Evolutionary conservation across 2,329 filamentous ascomycete species (phyloP).

Genomic region (Madurella fahalii): DNA sequence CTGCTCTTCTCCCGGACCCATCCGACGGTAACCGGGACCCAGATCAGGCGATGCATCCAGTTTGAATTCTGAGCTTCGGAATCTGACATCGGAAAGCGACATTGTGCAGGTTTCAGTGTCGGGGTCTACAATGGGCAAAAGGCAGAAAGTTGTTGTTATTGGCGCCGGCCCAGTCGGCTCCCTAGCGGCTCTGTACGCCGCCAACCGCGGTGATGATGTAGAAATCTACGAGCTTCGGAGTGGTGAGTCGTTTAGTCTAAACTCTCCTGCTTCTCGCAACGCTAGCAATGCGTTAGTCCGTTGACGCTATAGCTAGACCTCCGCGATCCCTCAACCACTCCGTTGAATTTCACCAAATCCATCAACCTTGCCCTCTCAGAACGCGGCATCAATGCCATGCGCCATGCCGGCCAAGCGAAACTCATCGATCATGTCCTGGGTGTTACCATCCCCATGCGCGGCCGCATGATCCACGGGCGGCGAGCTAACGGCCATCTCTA

Average conservation of each 20-base stretch:
- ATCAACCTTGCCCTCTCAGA: constrained; percentile 96
- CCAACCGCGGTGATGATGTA: constrained; percentile 79
- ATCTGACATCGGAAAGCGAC: too few species aligned
- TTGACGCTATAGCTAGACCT: constrained; percentile 58
- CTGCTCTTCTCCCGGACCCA: background rate
- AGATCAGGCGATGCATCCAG: too few species aligned
- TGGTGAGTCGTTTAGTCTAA: constrained; percentile 54
- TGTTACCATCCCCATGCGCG: constrained; percentile 86
- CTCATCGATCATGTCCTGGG: constrained; percentile 71
- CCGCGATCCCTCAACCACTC: constrained; percentile 73
- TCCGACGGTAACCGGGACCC: too few species aligned
- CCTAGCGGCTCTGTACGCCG: constrained; percentile 87
- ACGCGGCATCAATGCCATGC: constrained; percentile 85
- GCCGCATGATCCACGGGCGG: constrained; percentile 89
- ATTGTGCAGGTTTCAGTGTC: too few species aligned
- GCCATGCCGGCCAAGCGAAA: constrained; percentile 59
- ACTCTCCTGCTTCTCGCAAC: too few species aligned
- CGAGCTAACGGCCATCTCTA: constrained; percentile 62
- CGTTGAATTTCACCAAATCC: constrained; percentile 95
- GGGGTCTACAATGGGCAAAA: constrained; percentile 31
- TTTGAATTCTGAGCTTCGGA: too few species aligned
- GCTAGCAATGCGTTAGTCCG: background rate
- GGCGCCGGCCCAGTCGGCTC: constrained; percentile 93
- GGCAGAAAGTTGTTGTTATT: constrained; percentile 74
- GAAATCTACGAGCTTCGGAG: constrained; percentile 90